Conservation (phyloP, 495 filamentous ascomycete genomes). For the Glarea lozoyensis region DNA sequence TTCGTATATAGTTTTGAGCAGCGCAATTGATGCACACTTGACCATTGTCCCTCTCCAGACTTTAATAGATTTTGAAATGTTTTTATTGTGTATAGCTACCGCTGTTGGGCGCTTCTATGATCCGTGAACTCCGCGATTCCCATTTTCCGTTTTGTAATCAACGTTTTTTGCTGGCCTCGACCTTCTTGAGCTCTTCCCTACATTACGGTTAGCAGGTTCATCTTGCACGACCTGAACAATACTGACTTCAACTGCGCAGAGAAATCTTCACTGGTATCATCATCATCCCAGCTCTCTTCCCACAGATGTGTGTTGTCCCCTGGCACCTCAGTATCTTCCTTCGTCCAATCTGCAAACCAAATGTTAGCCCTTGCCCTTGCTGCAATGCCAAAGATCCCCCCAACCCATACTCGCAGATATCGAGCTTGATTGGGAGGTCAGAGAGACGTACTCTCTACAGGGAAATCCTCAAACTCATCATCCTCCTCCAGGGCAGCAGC, state of each 20-base stretch:
- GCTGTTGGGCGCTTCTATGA: constrained; percentile 12
- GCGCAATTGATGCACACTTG: constrained; percentile 13
- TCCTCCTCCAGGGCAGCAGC: constrained; percentile 78
- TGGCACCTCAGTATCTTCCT: constrained; percentile 77
- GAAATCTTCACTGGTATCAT: constrained; percentile 95
- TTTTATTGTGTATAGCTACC: constrained; percentile 19
- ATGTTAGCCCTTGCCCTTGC: constrained; percentile 6
- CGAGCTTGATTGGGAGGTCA: too few species aligned
- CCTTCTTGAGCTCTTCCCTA: constrained; percentile 95
- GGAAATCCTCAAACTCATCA: constrained; percentile 99
- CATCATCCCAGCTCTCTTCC: constrained; percentile 99
- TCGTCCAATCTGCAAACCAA: constrained; percentile 62
- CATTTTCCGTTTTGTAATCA: constrained; percentile 19
- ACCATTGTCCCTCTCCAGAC: neutral
- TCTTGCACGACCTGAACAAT: neutral
- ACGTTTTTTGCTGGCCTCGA: constrained; percentile 59
- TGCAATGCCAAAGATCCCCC: neutral
- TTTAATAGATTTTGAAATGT: constrained; percentile 14
- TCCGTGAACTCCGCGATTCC: constrained; percentile 22
- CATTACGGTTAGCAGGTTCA: constrained; percentile 2
- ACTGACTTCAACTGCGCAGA: constrained; percentile 88
- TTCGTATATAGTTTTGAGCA: constrained; percentile 15
- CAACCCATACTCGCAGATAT: constrained; percentile 1
- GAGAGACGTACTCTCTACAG: constrained; percentile 80
- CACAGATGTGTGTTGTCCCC: constrained; percentile 73